Percentiles rank a stretch among this genome's conserved stretches.
These are phyloP conservation scores for Hanseniaspora mollemarum DNA, from an alignment of 805 yeast species.

Conservation along the genomic window DNA sequence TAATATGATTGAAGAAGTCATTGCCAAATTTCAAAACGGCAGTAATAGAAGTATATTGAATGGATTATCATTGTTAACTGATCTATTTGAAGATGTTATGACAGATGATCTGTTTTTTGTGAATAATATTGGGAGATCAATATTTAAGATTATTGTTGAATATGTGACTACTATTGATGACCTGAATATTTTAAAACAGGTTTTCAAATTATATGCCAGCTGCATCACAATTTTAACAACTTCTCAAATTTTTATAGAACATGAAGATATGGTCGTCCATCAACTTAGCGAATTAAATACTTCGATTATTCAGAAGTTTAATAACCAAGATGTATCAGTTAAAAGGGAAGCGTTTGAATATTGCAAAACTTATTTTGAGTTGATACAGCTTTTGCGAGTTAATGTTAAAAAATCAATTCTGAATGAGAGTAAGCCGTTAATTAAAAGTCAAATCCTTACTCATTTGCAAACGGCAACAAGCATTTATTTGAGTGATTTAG, in stretches of 20 bases:
- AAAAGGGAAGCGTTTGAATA: neutral
- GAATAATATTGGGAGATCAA: slow-evolving; percentile 50
- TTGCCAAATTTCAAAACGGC: neutral
- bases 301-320: neutral
- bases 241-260: neutral
- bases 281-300: neutral
- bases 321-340: neutral
- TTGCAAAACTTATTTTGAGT: slow-evolving; percentile 24
- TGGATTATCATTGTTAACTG: slow-evolving; percentile 51
- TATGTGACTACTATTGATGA: slow-evolving; percentile 29
- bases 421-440: neutral
- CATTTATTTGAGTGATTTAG: slow-evolving; percentile 12
- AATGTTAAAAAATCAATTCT: slow-evolving; percentile 15
- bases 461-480: slow-evolving; percentile 19
- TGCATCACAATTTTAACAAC: neutral
- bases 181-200: slow-evolving; percentile 17
- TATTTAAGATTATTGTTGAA: slow-evolving; percentile 40
- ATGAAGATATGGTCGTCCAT: neutral
- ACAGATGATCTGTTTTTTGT: slow-evolving; percentile 79
- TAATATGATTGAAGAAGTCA: slow-evolving; percentile 39
- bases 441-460: neutral
- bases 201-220: slow-evolving; percentile 7
- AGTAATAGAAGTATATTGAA: slow-evolving; percentile 25
- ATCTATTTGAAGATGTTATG: slow-evolving; percentile 73
- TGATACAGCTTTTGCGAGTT: slow-evolving; percentile 29